Conservation (phyloP, 2,329 filamentous ascomycete genomes). For the Xylaria hypoxylon region DNA sequence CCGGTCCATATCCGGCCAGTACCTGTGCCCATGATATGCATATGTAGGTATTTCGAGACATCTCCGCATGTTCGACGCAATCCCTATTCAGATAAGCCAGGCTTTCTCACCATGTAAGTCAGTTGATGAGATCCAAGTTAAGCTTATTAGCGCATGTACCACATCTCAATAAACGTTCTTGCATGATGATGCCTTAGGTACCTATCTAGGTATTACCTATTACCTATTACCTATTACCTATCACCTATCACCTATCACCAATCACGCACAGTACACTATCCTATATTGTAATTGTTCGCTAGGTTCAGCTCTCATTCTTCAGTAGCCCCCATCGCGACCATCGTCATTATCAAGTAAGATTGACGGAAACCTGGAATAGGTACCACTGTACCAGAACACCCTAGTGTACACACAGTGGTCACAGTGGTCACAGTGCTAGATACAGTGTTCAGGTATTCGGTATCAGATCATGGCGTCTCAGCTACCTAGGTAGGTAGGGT, state of each 20-base stretch:
- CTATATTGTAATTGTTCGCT: too few relatives aligned
- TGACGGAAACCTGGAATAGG: slow-evolving; percentile 6
- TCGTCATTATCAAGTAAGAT: not conserved
- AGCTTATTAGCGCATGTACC: slow-evolving; percentile 23
- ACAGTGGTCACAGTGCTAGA: slow-evolving; percentile 4
- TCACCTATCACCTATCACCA: not conserved
- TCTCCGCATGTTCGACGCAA: not conserved
- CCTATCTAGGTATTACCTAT: too few relatives aligned
- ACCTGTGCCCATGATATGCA: slow-evolving; percentile 13
- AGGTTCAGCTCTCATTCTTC: slow-evolving; percentile 4
- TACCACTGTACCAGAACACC: slow-evolving; percentile 4
- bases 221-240: not conserved
- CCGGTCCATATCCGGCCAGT: not conserved
- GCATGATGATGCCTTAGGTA: too few relatives aligned
- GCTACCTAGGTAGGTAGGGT: too few relatives aligned
- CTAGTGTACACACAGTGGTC: not conserved
- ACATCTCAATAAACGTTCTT: slow-evolving; percentile 27
- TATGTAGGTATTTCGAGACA: slow-evolving; percentile 21
- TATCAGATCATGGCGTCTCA: slow-evolving; percentile 26
- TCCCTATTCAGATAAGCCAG: slow-evolving; percentile 20
- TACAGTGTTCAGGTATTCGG: not conserved
- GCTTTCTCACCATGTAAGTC: slow-evolving; percentile 7
- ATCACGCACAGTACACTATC: not conserved
- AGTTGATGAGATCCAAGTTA: not conserved
- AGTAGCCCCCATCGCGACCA: slow-evolving; percentile 10